Evolutionary conservation across 2,329 filamentous ascomycete genomes (phyloP).

Genomic region (Bipolaris victoriae): DNA sequence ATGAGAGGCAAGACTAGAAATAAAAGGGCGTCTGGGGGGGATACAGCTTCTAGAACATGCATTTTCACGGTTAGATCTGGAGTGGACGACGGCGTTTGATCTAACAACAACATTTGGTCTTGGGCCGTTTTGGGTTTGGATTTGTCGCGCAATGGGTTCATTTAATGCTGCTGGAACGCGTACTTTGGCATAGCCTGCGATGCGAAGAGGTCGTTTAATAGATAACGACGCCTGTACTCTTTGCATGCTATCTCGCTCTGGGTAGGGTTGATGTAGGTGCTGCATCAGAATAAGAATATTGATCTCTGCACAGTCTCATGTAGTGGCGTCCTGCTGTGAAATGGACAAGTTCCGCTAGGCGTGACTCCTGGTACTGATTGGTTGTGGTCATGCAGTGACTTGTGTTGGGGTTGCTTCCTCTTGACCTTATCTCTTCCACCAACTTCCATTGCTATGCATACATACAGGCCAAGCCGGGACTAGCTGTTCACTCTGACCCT

Average conservation of each 20-base stretch:
- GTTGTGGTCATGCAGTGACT: constrained; percentile 12
- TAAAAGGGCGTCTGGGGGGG: constrained; percentile 1
- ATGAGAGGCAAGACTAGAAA: constrained; percentile 39
- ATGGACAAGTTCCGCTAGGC: constrained; percentile 12
- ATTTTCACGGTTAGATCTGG: constrained; percentile 39
- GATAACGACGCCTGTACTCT: background rate
- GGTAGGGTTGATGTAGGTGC: background rate
- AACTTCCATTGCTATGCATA: constrained; percentile 6
- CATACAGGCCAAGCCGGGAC: background rate
- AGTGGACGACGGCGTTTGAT: constrained; percentile 31
- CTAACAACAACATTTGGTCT: constrained; percentile 6
- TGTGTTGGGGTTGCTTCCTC: constrained; percentile 6
- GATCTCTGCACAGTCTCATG: constrained; percentile 16
- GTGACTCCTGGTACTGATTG: constrained; percentile 17
- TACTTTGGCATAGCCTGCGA: constrained; percentile 1
- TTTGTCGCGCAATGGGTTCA: constrained; percentile 6
- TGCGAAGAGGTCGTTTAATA: constrained; percentile 3
- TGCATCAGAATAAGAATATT: constrained; percentile 4
- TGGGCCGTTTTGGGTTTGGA: background rate
- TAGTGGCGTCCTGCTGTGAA: constrained; percentile 18
- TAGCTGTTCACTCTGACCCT: constrained; percentile 2
- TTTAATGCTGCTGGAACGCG: constrained; percentile 3
- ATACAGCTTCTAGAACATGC: constrained; percentile 20
- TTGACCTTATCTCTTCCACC: constrained; percentile 20
- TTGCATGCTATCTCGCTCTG: constrained; percentile 8